Conservation (phyloP, 495 filamentous ascomycete genomes). For the Gamarada debralockiae region DNA sequence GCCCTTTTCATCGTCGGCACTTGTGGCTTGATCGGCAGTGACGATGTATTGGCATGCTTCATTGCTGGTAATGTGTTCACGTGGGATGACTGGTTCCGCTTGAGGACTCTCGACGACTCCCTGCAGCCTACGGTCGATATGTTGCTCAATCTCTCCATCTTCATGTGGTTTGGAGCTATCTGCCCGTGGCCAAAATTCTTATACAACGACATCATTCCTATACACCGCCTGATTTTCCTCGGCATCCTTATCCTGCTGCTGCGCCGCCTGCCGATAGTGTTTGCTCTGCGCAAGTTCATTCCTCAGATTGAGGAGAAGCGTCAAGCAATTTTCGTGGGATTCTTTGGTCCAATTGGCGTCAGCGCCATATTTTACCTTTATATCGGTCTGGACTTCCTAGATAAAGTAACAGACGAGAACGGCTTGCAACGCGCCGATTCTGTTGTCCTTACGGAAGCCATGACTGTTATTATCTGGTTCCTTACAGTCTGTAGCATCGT, state of each 20-base stretch:
- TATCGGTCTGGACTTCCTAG: slow-evolving; percentile 66
- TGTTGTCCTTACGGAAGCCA: slow-evolving; percentile 52
- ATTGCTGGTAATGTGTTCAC: slow-evolving; percentile 88
- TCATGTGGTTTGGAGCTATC: slow-evolving; percentile 87
- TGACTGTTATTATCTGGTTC: slow-evolving; percentile 79
- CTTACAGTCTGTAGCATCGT: slow-evolving; percentile 80
- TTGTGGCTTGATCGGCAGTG: slow-evolving; percentile 81
- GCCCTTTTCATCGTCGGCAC: slow-evolving; percentile 80
- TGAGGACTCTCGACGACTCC: slow-evolving; percentile 80
- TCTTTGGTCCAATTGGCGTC: slow-evolving; percentile 93
- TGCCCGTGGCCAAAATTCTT: slow-evolving; percentile 74
- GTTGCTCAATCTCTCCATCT: slow-evolving; percentile 71
- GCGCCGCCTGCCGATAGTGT: slow-evolving; percentile 71
- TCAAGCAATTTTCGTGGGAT: slow-evolving; percentile 79
- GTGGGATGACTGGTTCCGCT: slow-evolving; percentile 87
- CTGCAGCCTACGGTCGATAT: slow-evolving; percentile 87
- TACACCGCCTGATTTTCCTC: slow-evolving; percentile 69
- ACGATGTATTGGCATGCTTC: slow-evolving; percentile 93
- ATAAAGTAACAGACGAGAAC: slow-evolving; percentile 44
- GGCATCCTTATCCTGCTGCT: slow-evolving; percentile 75
- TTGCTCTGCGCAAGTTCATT: slow-evolving; percentile 67
- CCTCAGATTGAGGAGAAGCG: slow-evolving; percentile 68
- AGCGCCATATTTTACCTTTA: slow-evolving; percentile 87
- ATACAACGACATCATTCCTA: slow-evolving; percentile 63
- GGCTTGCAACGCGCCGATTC: slow-evolving; percentile 65